A percentile compares a stretch with the other conserved stretches of the same genome.
Evolutionary conservation across 163 green algal genomes (phyloP).

Genomic region (Smithsoniella earleae): DNA sequence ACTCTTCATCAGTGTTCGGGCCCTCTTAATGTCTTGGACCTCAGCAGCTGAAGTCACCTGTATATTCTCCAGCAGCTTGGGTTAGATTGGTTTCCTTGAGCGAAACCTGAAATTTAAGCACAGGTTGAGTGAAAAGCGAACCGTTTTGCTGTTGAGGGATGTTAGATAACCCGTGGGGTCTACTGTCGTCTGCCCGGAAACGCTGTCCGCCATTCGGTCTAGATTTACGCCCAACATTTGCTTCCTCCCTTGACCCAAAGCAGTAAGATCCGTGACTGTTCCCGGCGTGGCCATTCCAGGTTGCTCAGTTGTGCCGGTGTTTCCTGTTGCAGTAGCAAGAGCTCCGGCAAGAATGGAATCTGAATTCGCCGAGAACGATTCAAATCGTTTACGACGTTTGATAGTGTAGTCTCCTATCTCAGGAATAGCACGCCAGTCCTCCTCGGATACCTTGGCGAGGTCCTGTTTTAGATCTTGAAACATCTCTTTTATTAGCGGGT

Average conservation of each 20-base stretch:
- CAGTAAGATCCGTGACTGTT: conserved; percentile 73
- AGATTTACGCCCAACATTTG: conserved; percentile 90
- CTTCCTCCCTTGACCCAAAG: conserved; percentile 70
- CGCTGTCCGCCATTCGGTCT: conserved; percentile 83
- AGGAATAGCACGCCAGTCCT: conserved; percentile 77
- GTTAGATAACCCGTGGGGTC: conserved; percentile 97
- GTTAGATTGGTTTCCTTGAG: background rate
- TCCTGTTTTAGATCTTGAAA: conserved; percentile 97
- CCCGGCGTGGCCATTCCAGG: conserved; percentile 45
- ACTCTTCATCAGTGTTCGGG: conserved; percentile 83
- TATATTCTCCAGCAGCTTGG: background rate
- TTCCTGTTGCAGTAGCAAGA: conserved; percentile 12
- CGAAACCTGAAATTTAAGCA: background rate
- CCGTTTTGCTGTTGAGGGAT: conserved; percentile 76
- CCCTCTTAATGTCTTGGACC: conserved; percentile 97
- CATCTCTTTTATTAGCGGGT: conserved; percentile 94
- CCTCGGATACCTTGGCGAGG: conserved; percentile 62
- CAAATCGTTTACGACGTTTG: conserved; percentile 73
- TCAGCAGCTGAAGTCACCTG: conserved; percentile 61
- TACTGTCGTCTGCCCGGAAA: conserved; percentile 81
- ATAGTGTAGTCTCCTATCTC: conserved; percentile 96
- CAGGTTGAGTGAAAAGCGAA: conserved; percentile 28
- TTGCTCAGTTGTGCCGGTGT: background rate
- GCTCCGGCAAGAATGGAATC: conserved; percentile 79
- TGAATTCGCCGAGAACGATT: conserved; percentile 68